Evolutionary conservation across 2,329 filamentous ascomycete species (phyloP), one percentile per base, ranked within the genome.

Genomic region (Neofusicoccum parvum): DNA sequence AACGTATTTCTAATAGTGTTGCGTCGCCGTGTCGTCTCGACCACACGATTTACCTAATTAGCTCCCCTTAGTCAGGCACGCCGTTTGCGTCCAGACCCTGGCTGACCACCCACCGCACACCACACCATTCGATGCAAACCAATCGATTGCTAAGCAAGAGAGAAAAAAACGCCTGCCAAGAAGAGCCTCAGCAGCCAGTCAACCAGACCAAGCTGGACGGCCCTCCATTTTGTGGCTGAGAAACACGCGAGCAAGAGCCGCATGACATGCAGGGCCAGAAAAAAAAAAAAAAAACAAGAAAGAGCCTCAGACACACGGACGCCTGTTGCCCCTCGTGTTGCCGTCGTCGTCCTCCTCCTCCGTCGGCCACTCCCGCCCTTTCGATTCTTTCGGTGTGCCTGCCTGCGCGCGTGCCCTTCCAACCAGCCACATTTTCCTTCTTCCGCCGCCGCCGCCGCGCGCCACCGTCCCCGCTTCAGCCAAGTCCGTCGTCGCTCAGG

Each of bases 211-310:
- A 23, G 34, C 10, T n/a, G 14, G 32, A 17, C 11, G 14, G 27
- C 12, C 49, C 27, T 20, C 36, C 23, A 20, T 23, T n/a, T n/a
- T 9, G 36, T 46, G 39, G 39, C 54, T 46, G 39, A n/a, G 12
- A 12, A 23, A n/a, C 20, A 41, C 36, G 27, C 17, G 12, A 15
- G 9, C n/a, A 45, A 59, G 54, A 59, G 54, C 54, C 54, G 54
- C 54, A 59, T 59, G 54, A 59, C 54, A 43, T 43, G 54, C 54
- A 59, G 54, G 41, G 23, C 34, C 54, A 32, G 5, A 32, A 32
- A 32, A 32, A 32, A 32, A 32, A 20, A 20, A 20, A 2, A 2
- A 20, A 20, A 20, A 20, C 20, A 20, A 20, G 20, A 20, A 20
- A 20, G 20, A 20, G 20, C 20, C 20, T 20, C 20, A 20, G 20